Evolutionary conservation across 176 grass and related monocot species (phyloP).

Genomic region (Echinochloa phyllopogon): DNA sequence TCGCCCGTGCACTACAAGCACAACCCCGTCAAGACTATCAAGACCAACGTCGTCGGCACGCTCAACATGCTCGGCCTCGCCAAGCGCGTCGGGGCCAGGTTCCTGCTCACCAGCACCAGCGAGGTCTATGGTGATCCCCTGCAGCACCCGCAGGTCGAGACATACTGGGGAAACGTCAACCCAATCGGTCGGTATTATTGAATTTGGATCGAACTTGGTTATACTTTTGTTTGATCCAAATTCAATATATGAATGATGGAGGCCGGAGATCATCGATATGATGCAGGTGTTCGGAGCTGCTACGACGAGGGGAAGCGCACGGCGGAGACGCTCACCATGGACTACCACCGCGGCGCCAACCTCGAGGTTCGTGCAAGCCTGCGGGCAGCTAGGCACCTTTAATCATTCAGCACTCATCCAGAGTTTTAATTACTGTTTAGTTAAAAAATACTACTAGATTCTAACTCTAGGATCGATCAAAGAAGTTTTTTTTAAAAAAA

Average conservation of each 20-base stretch:
- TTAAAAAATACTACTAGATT: too few species aligned
- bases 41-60: slow-evolving; percentile 97
- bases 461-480: too few species aligned
- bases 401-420: slow-evolving; percentile 24
- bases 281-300: slow-evolving; percentile 92
- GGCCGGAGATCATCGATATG: too few species aligned
- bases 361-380: slow-evolving; percentile 62
- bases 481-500: too few species aligned
- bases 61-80: slow-evolving; percentile 97
- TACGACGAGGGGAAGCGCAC: slow-evolving; percentile 97
- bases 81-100: slow-evolving; percentile 79
- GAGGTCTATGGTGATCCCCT: slow-evolving; percentile 94
- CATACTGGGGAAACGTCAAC: slow-evolving; percentile 97
- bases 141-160: slow-evolving; percentile 89
- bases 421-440: background rate
- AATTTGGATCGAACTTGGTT: too few species aligned
- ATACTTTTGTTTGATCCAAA: too few species aligned
- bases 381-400: background rate
- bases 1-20: slow-evolving; percentile 96
- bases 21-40: slow-evolving; percentile 98
- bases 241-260: too few species aligned
- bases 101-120: slow-evolving; percentile 90
- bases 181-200: slow-evolving; percentile 80
- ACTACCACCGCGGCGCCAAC: slow-evolving; percentile 92
- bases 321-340: slow-evolving; percentile 95